Percentiles rank a stretch among this genome's conserved stretches.
These are phyloP conservation scores for Tremella yokohamensis DNA, from an alignment of 768 basidiomycete genomes.

Conservation along the genomic window DNA sequence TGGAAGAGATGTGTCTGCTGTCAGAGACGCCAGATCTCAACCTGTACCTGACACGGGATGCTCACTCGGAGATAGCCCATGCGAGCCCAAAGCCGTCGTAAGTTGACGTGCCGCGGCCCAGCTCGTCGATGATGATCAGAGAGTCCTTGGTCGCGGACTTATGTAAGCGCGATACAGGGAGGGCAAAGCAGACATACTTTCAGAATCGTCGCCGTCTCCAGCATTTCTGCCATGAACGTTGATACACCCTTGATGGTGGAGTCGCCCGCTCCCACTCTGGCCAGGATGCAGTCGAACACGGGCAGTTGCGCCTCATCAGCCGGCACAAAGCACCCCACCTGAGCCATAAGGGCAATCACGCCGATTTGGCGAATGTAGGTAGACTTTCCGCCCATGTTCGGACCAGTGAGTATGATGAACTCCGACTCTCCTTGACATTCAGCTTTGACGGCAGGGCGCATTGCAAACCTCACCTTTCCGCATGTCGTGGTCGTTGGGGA, in stretches of 20 bases:
- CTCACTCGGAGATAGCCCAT: conserved; percentile 97
- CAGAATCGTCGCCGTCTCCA: conserved; percentile 94
- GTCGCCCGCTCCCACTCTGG: conserved; percentile 94
- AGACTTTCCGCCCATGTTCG: conserved; percentile 98
- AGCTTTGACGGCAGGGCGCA: background rate
- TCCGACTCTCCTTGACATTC: conserved; percentile 62
- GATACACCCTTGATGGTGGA: conserved; percentile 96
- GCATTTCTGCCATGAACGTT: conserved; percentile 99
- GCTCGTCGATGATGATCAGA: conserved; percentile 93
- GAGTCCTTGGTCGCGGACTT: conserved; percentile 90
- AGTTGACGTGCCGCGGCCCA: conserved; percentile 91
- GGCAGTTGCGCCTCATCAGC: conserved; percentile 80
- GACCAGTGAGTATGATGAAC: conserved; percentile 95
- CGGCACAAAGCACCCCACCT: conserved; percentile 92
- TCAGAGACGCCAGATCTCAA: background rate
- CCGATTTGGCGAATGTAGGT: conserved; percentile 92
- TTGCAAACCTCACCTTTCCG: conserved; percentile 61
- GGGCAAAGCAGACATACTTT: conserved; percentile 56
- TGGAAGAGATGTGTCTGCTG: conserved; percentile 79
- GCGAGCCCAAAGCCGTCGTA: conserved; percentile 97
- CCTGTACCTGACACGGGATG: conserved; percentile 5
- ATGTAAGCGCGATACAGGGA: background rate
- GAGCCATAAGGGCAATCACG: conserved; percentile 94
- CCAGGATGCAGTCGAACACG: conserved; percentile 91
- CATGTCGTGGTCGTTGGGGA: conserved; percentile 94